These are phyloP conservation scores for Mycena citricolor DNA, from an alignment of 1,284 basidiomycete genomes.

Conservation along the genomic window DNA sequence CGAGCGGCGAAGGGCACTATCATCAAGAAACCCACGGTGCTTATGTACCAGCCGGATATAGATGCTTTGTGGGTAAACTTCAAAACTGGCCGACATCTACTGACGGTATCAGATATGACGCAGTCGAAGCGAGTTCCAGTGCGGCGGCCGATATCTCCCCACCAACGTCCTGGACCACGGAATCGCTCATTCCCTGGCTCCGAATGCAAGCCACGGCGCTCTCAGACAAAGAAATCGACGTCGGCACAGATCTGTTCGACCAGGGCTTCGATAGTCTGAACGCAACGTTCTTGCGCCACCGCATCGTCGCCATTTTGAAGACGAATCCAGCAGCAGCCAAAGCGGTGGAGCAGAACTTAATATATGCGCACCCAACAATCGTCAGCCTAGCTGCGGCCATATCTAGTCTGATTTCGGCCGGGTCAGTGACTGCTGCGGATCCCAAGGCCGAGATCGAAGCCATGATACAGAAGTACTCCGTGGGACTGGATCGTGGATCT, in stretches of 20 bases:
- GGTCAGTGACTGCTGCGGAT: too few relatives aligned
- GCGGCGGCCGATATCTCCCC: constrained; percentile 10
- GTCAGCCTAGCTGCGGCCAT: neutral
- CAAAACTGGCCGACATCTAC: neutral
- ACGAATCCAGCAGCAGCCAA: constrained; percentile 10
- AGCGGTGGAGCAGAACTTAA: constrained; percentile 15
- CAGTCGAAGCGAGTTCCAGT: neutral
- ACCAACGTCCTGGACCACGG: constrained; percentile 29
- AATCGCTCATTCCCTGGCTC: constrained; percentile 30
- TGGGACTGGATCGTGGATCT: neutral
- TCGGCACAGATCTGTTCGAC: constrained; percentile 34
- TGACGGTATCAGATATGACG: neutral
- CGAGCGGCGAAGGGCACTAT: constrained; percentile 32
- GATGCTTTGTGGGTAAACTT: constrained; percentile 25
- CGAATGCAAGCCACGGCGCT: constrained; percentile 27
- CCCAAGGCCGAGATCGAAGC: constrained; percentile 25
- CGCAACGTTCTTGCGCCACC: constrained; percentile 14
- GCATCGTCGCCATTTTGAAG: constrained; percentile 6
- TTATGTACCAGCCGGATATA: constrained; percentile 29
- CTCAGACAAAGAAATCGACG: constrained; percentile 21
- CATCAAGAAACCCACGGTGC: constrained; percentile 28
- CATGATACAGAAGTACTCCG: constrained; percentile 28
- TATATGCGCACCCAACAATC: constrained; percentile 21
- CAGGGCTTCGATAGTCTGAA: constrained; percentile 37
- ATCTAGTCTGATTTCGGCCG: too few relatives aligned